Evolutionary conservation across 23 red algal species (phyloP).

Genomic region (Gracilaria domingensis): DNA sequence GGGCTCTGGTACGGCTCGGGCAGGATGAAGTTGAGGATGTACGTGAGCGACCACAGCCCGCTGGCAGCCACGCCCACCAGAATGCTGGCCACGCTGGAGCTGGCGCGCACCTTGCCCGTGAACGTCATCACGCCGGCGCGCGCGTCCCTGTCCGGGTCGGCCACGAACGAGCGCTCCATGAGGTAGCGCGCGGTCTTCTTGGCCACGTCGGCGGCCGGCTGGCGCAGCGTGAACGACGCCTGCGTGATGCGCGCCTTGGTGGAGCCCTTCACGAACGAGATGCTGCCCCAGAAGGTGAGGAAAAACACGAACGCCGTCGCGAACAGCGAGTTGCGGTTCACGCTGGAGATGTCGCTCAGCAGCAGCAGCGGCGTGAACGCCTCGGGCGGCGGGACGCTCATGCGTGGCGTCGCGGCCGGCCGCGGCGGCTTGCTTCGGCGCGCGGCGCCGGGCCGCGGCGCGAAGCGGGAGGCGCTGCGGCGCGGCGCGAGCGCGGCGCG

Average conservation of each 20-base stretch:
- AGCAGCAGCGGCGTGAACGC: conserved; percentile 17
- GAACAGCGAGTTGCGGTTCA: conserved; percentile 57
- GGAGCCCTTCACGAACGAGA: conserved; percentile 90
- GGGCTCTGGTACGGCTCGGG: conserved; percentile 43
- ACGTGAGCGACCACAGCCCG: conserved; percentile 59
- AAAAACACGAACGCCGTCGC: conserved; percentile 85
- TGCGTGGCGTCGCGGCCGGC: background rate
- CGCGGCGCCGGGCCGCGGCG: background rate
- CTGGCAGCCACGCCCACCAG: conserved; percentile 67
- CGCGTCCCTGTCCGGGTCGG: conserved; percentile 70
- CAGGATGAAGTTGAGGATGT: conserved; percentile 70
- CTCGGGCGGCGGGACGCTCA: background rate
- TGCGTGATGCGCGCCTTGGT: conserved; percentile 80
- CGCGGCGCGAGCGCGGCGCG: no score
- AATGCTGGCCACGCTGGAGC: conserved; percentile 71
- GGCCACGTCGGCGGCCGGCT: conserved; percentile 48
- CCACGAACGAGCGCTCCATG: conserved; percentile 64
- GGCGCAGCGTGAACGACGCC: conserved; percentile 63
- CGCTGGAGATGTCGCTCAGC: conserved; percentile 52
- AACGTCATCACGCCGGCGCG: conserved; percentile 82
- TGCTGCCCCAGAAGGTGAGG: conserved; percentile 82
- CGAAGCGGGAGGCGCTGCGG: no score
- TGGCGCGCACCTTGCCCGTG: conserved; percentile 69
- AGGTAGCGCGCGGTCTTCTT: conserved; percentile 64
- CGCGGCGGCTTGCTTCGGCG: no score